Base-by-base conservation (phyloP, 1,139 yeast genomes). In the Meyerozyma smithsonii region DNA sequence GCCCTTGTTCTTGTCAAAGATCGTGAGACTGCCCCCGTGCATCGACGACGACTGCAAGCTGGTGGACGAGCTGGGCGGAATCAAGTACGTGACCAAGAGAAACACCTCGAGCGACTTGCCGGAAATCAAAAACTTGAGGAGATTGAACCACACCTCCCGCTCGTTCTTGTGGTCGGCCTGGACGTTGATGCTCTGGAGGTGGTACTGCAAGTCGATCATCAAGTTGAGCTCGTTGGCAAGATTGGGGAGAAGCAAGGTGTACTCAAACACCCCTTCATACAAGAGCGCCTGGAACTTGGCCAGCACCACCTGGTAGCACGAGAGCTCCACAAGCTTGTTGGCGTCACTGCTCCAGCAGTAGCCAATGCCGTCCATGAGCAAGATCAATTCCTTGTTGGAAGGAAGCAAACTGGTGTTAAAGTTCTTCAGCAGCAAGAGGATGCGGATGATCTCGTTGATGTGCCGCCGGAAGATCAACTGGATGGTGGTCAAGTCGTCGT, bases 391-490 rank as follows among this genome's bases (percentile, higher is more conserved):
- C n/a, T 51, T 50, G 15, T 55, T 46, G 4, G 46, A 47, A 5
- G 58, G 53, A n/a, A 52, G 45, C 33, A 53, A 41, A 24, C 39
- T 48, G 28, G 44, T 50, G 44, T 46, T 45, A 43, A 68, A 67
- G 46, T 71, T 70, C 43, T 65, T 69, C 37, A 69, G 66, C 32
- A 70, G 62, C 30, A 69, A 53, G 17, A 72, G 48, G 4, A 72
- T 67, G 21, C 77, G 51, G 7, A 69, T 54, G 16, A 72, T 64
- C 42, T 71, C 76, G 46, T 72, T 72, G 18, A 72, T 66, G 44
- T 72, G 78, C 45, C 77, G 60, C 39, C 77, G 54, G 50, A 72
- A 66, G 12, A 71, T 69, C 36, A 72, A 56, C 51, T 72, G 76
- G 25, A 72, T 60, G 0, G 78, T 73, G 15, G 74, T 66, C 42